A percentile compares a stretch with the other conserved stretches of the same genome.
phyloP scores from a whole-genome alignment of 108 stramenopile genomes.

The Chaetoceros tenuissimus region DNA sequence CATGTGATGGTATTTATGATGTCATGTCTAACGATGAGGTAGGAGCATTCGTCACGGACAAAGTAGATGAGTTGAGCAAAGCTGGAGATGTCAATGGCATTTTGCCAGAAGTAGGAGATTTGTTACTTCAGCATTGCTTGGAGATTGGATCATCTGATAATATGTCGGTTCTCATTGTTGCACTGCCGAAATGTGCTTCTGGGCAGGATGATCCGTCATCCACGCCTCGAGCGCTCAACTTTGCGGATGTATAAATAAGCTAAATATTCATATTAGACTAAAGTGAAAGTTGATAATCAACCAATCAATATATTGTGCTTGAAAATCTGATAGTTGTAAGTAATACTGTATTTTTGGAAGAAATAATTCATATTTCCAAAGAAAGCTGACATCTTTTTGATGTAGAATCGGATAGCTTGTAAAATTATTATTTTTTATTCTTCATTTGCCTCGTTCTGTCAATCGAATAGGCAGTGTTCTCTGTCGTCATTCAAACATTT shows the following conservation, averaged over 20 bases:
- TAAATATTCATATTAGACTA: too few relatives aligned
- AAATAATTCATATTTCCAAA: too few relatives aligned
- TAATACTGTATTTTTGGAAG: too few relatives aligned
- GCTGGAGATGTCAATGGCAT: slow-evolving; percentile 16
- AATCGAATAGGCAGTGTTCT: too few relatives aligned
- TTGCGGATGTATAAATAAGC: neutral
- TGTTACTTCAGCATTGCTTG: slow-evolving; percentile 56
- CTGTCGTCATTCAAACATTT: too few relatives aligned
- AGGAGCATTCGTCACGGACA: slow-evolving; percentile 49
- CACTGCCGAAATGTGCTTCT: slow-evolving; percentile 23
- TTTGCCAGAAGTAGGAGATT: slow-evolving; percentile 65
- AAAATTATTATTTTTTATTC: too few relatives aligned
- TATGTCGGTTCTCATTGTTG: slow-evolving; percentile 76
- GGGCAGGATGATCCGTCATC: neutral
- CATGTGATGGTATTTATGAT: slow-evolving; percentile 92
- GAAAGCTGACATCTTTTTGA: too few relatives aligned
- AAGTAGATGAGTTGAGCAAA: slow-evolving; percentile 15
- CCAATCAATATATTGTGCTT: too few relatives aligned
- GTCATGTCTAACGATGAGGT: slow-evolving; percentile 75
- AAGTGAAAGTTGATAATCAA: too few relatives aligned
- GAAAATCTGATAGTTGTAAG: too few relatives aligned
- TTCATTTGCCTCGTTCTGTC: too few relatives aligned
- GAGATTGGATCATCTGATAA: slow-evolving; percentile 69
- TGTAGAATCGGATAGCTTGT: too few relatives aligned
- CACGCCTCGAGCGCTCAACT: slow-evolving; percentile 1